phyloP scores from a whole-genome alignment of 2,329 filamentous ascomycete genomes.

The Fusarium sp. region DNA sequence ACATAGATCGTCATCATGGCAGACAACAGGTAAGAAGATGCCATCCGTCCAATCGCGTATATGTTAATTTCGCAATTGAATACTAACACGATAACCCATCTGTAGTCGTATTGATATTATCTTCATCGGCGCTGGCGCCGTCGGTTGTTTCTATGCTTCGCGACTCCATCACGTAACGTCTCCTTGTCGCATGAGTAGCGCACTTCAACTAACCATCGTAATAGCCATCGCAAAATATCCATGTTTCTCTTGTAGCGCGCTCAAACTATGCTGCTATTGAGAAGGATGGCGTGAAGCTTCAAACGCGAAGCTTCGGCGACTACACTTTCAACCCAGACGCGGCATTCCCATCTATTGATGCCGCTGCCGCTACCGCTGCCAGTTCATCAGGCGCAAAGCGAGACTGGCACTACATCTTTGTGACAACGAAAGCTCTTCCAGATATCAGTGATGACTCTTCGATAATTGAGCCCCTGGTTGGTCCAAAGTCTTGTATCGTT shows the following conservation, averaged over 20 bases:
- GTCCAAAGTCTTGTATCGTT: slow-evolving; percentile 66
- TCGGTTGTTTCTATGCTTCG: slow-evolving; percentile 79
- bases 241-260: slow-evolving; percentile 76
- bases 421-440: slow-evolving; percentile 77
- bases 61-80: not conserved
- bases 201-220: slow-evolving; percentile 10
- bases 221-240: slow-evolving; percentile 62
- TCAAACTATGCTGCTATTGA: slow-evolving; percentile 77
- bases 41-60: not conserved
- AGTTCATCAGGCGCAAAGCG: slow-evolving; percentile 34
- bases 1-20: slow-evolving; percentile 24
- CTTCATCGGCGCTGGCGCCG: slow-evolving; percentile 76
- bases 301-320: slow-evolving; percentile 74
- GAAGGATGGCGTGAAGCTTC: slow-evolving; percentile 69
- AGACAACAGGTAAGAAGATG: slow-evolving; percentile 29
- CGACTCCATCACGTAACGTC: slow-evolving; percentile 68
- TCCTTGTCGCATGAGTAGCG: slow-evolving; percentile 5
- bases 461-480: slow-evolving; percentile 70
- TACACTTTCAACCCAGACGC: slow-evolving; percentile 71
- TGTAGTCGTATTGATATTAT: slow-evolving; percentile 62
- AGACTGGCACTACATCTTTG: slow-evolving; percentile 70
- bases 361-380: slow-evolving; percentile 60
- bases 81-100: slow-evolving; percentile 16
- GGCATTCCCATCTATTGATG: slow-evolving; percentile 70
- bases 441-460: slow-evolving; percentile 71